These are phyloP conservation scores for Geranium brycei DNA, from an alignment of 345 rosid species.

Conservation along the genomic window DNA sequence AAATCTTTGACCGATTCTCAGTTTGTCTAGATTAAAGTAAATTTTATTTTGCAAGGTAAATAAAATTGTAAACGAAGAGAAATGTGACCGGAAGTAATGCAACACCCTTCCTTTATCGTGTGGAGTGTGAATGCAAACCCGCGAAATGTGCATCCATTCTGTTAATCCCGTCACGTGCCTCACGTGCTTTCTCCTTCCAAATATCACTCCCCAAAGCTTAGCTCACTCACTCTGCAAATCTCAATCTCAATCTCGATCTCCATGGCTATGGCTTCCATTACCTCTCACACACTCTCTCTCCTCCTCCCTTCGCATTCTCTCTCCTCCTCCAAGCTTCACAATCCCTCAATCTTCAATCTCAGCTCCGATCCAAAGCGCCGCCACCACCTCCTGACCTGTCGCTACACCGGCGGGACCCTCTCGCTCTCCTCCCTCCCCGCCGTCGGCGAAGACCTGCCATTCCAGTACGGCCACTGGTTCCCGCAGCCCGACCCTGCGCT, in stretches of 20 bases:
- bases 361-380: background rate
- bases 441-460: conserved; percentile 56
- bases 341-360: conserved; percentile 1
- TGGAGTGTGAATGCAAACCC: too few relatives aligned
- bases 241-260: background rate
- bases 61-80: too few relatives aligned
- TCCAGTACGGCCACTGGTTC: conserved; percentile 42
- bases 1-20: too few relatives aligned
- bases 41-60: too few relatives aligned
- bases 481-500: conserved; percentile 31
- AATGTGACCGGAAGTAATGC: too few relatives aligned
- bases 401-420: background rate
- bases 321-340: conserved; percentile 10
- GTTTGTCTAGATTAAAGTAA: too few relatives aligned
- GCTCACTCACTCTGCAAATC: background rate
- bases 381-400: background rate
- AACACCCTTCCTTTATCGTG: too few relatives aligned
- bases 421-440: conserved; percentile 9
- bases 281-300: background rate
- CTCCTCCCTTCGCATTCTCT: background rate
- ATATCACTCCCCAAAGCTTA: background rate
- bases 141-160: background rate
- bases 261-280: conserved; percentile 4
- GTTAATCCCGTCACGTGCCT: background rate
- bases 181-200: background rate